phyloP scores from a whole-genome alignment of 2,329 filamentous ascomycete genomes.

The Cytospora schulzeri region DNA sequence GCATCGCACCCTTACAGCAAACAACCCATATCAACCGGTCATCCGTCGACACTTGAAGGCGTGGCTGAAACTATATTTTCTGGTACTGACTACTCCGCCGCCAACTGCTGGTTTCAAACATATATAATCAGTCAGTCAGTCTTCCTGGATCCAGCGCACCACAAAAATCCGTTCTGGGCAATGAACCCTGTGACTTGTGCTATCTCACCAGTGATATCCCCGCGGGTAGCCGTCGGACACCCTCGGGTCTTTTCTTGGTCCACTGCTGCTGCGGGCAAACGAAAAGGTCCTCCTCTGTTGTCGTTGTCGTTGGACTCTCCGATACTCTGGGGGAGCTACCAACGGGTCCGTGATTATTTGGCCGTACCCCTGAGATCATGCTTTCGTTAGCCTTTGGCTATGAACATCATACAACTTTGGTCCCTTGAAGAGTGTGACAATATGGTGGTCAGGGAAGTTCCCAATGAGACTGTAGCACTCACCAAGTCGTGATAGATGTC shows the following conservation, averaged over 20 bases:
- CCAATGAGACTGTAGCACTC: background rate
- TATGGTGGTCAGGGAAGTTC: no score
- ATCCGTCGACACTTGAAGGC: background rate
- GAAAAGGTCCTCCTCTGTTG: background rate
- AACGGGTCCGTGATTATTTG: background rate
- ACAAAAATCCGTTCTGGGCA: background rate
- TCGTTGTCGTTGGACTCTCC: background rate
- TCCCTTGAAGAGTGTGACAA: no score
- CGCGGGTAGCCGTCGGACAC: conserved; percentile 3
- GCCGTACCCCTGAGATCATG: conserved; percentile 1
- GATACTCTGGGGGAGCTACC: background rate
- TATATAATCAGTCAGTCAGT: background rate
- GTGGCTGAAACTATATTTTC: background rate
- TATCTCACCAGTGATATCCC: conserved; percentile 7
- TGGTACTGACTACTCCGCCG: background rate
- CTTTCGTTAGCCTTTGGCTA: background rate
- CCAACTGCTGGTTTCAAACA: background rate
- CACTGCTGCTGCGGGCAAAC: background rate
- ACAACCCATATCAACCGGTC: background rate
- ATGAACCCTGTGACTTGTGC: background rate
- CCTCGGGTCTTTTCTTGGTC: background rate
- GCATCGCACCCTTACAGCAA: no score
- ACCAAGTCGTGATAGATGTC: conserved; percentile 11
- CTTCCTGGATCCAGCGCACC: background rate
- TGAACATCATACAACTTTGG: background rate